Conservation (phyloP, 1,284 basidiomycete genomes). For the Apiotrichum brassicae region DNA sequence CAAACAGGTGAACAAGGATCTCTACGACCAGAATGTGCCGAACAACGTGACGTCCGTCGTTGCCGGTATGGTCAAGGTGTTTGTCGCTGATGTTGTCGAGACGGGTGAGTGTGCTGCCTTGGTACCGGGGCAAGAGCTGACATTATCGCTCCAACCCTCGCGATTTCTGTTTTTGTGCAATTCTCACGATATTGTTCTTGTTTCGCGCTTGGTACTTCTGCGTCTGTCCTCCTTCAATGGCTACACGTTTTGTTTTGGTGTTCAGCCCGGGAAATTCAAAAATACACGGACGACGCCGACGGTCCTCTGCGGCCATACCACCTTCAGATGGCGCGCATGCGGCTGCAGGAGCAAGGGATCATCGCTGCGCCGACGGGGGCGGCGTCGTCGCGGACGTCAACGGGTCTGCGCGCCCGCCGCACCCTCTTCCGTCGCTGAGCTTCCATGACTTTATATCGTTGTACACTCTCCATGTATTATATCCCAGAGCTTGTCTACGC, state of each 20-base stretch:
- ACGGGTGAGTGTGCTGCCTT: constrained; percentile 21
- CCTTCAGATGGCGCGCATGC: constrained; percentile 32
- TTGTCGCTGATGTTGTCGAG: constrained; percentile 42
- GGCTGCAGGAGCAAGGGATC: constrained; percentile 30
- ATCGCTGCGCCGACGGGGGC: constrained; percentile 7
- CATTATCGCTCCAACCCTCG: too few species aligned
- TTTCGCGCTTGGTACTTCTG: not conserved
- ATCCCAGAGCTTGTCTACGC: too few species aligned
- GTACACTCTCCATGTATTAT: too few species aligned
- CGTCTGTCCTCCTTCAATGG: not conserved
- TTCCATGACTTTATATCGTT: too few species aligned
- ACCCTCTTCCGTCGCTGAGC: constrained; percentile 21
- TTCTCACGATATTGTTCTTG: too few species aligned
- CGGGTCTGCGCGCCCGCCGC: constrained; percentile 23
- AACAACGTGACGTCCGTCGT: constrained; percentile 28
- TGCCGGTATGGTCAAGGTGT: constrained; percentile 42
- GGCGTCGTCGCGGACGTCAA: constrained; percentile 6
- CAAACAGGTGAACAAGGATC: constrained; percentile 33
- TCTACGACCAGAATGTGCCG: constrained; percentile 36
- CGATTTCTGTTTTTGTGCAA: too few species aligned
- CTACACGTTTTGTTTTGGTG: not conserved
- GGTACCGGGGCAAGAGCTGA: not conserved
- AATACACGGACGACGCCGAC: constrained; percentile 25
- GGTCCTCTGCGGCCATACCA: constrained; percentile 40
- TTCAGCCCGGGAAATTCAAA: constrained; percentile 30